These are phyloP conservation scores for Calocybe indica DNA, from an alignment of 768 basidiomycete genomes.

Conservation along the genomic window DNA sequence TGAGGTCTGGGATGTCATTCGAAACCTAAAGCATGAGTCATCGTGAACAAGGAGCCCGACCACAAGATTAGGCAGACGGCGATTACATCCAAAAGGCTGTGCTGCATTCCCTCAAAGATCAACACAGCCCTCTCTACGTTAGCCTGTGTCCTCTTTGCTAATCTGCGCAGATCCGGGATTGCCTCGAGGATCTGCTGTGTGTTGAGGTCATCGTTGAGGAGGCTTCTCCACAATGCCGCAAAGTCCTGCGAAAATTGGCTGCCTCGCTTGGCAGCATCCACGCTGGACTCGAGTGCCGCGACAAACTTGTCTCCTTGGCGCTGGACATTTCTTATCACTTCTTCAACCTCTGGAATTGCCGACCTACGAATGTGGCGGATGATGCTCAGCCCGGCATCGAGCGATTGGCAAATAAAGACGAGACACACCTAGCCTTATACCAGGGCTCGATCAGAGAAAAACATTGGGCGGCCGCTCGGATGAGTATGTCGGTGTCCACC, in stretches of 20 bases:
- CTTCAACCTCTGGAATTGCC: conserved; percentile 5
- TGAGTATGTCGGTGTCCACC: neutral
- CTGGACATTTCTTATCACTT: conserved; percentile 10
- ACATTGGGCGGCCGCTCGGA: neutral
- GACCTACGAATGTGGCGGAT: conserved; percentile 6
- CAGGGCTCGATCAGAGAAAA: conserved; percentile 3
- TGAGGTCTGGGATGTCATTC: conserved; percentile 7
- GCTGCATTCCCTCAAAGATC: too few relatives aligned
- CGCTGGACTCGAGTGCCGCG: conserved; percentile 6
- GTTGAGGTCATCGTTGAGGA: neutral
- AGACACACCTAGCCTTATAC: conserved; percentile 5
- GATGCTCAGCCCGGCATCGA: neutral
- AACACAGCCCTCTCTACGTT: too few relatives aligned
- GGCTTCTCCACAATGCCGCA: neutral
- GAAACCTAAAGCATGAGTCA: conserved; percentile 4
- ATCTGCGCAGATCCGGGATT: neutral
- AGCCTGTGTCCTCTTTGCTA: neutral
- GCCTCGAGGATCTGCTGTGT: neutral
- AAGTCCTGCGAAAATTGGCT: conserved; percentile 1
- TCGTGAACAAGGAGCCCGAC: too few relatives aligned
- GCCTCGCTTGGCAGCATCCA: conserved; percentile 2
- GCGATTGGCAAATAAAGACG: neutral
- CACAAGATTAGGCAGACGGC: too few relatives aligned
- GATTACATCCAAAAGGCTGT: too few relatives aligned
- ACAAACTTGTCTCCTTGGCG: conserved; percentile 7